phyloP scores from a whole-genome alignment of 176 grass and related monocot genomes.

The Eleusine indica region DNA sequence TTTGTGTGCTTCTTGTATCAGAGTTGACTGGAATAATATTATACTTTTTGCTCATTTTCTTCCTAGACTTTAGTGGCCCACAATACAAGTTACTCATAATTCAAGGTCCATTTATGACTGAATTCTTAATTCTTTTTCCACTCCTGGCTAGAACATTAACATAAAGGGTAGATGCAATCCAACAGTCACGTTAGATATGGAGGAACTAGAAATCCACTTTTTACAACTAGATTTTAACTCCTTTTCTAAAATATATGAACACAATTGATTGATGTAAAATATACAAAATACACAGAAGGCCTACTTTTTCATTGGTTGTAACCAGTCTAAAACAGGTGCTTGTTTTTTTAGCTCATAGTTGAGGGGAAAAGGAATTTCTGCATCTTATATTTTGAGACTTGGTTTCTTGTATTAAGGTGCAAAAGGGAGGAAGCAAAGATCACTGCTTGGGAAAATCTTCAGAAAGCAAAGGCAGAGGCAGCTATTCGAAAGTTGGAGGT shows the following conservation, averaged over 20 bases:
- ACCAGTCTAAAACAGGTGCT: not conserved
- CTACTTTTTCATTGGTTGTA: not conserved
- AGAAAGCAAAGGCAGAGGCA: constrained; percentile 89
- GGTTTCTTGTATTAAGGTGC: constrained; percentile 58
- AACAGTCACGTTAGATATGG: not conserved
- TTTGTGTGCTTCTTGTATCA: not conserved
- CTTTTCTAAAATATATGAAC: not conserved
- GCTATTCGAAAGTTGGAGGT: constrained; percentile 86
- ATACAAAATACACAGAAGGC: not conserved
- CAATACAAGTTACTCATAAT: not conserved
- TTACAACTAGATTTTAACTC: not conserved
- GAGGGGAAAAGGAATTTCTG: not conserved
- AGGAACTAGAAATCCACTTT: constrained; percentile 21
- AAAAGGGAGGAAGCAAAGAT: constrained; percentile 94
- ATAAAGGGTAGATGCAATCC: not conserved
- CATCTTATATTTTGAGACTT: constrained; percentile 38
- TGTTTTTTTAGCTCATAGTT: not conserved
- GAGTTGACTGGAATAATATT: not conserved
- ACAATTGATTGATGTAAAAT: not conserved
- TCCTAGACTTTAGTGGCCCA: not conserved
- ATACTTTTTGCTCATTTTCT: constrained; percentile 1
- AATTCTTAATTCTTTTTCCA: not conserved
- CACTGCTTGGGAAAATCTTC: constrained; percentile 88
- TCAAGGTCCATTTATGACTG: not conserved
- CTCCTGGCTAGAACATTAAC: not conserved